Evolutionary conservation across 1,284 basidiomycete genomes (phyloP).

Genomic region (Boletus austroedulis): DNA sequence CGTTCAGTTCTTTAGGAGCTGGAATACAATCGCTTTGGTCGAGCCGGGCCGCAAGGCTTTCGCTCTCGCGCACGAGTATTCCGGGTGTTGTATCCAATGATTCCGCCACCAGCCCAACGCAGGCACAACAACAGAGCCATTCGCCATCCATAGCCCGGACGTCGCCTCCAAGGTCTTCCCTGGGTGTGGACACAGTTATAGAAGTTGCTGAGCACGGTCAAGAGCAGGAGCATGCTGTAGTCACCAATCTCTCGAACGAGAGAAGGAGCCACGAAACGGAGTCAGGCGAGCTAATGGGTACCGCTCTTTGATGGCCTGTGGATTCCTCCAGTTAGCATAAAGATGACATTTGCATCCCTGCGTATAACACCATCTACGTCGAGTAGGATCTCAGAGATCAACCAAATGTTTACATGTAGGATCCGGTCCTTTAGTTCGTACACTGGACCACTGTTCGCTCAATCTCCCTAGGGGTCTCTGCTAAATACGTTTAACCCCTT

Average conservation of each 20-base stretch:
- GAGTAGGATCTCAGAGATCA: background rate
- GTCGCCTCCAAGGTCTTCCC: constrained; percentile 17
- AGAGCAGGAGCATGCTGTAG: constrained; percentile 13
- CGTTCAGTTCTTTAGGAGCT: constrained; percentile 49
- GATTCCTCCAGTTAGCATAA: background rate
- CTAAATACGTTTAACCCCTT: background rate
- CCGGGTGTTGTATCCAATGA: constrained; percentile 25
- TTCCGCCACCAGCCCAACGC: constrained; percentile 15
- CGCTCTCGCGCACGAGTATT: constrained; percentile 33
- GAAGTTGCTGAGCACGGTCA: constrained; percentile 26
- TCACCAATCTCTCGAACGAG: constrained; percentile 2
- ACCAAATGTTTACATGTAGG: background rate
- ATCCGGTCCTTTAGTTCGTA: background rate
- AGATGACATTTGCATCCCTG: background rate
- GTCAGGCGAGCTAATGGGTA: constrained; percentile 24
- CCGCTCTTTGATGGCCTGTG: constrained; percentile 28
- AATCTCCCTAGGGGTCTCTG: background rate
- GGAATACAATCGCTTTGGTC: constrained; percentile 63
- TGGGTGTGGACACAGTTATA: constrained; percentile 24
- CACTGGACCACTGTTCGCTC: no score
- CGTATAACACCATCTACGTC: background rate
- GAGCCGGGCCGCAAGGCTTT: constrained; percentile 39
- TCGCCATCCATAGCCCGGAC: constrained; percentile 7
- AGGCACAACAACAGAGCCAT: constrained; percentile 4
- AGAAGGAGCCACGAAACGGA: constrained; percentile 14